Base-by-base conservation (phyloP, 176 grass and related monocot genomes). In the Lolium rigidum region DNA sequence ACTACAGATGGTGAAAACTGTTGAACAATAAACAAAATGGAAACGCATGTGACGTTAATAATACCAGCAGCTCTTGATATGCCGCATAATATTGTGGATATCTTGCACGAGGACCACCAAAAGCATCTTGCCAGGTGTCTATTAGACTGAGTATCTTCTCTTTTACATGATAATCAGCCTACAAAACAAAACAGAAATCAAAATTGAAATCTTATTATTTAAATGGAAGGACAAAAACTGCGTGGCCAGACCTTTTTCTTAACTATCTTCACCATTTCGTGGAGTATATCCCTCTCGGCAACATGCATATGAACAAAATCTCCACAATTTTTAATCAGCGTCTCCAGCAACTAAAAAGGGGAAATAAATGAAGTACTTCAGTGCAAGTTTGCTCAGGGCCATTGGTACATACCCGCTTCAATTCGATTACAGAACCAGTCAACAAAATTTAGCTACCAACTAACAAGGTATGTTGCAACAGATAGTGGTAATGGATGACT, bases 91-190 rank as follows among this genome's bases (percentile, higher is more conserved):
- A 98, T 80, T 95, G 90, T 6, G 93, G 93, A 89, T 94, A 94
- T 94, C 92, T 94, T 90, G 91, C 92, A 50, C 78, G 88, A 41
- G 92, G 76, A 85, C 96, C 96, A 56, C 96, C 96, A 91, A 98
- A 98, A 90, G 96, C 91, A 92, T 98, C 96, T 95, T 98, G 93
- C 96, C 96, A 98, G 80, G 86, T 94, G 72, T 98, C 91, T 88
- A 98, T 89, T 60, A 95, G 84, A 82, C 84, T 79, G 71, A 95
- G 79, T 84, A 93, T 88, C 86, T 92, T 93, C 68, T 87, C 88
- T 77, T 90, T 90, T 41, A 93, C 88, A 63, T 87, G 85, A 84
- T 89, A 90, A 61, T 93, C 85, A 81, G 88, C 82, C 87, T 93
- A 77, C 44, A 81, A 75, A 85, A 84, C 28, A 76, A 87, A 86